A percentile compares a stretch with the other conserved stretches of the same genome.
Evolutionary conservation across 2,329 filamentous ascomycete species (phyloP).

Genomic region (Ophiocordyceps camponoti-floridani): DNA sequence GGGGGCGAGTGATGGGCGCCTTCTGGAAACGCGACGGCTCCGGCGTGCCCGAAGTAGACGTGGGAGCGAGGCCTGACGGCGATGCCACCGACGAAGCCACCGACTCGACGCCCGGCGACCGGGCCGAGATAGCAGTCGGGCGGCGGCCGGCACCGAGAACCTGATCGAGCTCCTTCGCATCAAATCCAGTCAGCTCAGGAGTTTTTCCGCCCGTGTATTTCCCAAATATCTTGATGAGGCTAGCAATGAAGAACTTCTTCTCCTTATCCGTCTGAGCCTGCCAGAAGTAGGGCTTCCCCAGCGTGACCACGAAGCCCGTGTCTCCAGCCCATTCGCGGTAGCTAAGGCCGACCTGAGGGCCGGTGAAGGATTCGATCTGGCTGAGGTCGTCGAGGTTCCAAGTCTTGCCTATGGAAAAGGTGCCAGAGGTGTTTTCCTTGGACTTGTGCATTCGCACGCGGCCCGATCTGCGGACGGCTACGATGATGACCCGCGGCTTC

Average conservation of each 20-base stretch:
- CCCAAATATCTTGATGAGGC: conserved; percentile 84
- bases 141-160: conserved; percentile 43
- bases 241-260: conserved; percentile 97
- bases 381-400: conserved; percentile 89
- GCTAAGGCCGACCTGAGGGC: conserved; percentile 36
- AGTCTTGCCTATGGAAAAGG: conserved; percentile 95
- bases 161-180: conserved; percentile 57
- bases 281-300: conserved; percentile 96
- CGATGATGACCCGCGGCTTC: conserved; percentile 81
- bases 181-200: conserved; percentile 70
- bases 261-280: conserved; percentile 84
- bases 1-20: conserved; percentile 13
- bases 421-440: conserved; percentile 81
- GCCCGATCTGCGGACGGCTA: conserved; percentile 82
- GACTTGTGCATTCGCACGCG: conserved; percentile 93
- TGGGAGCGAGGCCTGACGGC: conserved; percentile 3
- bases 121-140: conserved; percentile 9
- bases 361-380: conserved; percentile 65
- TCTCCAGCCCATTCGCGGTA: conserved; percentile 63
- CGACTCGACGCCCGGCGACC: conserved; percentile 11
- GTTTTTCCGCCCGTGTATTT: conserved; percentile 84
- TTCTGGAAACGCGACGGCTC: conserved; percentile 12
- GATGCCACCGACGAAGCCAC: conserved; percentile 4
- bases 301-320: conserved; percentile 70
- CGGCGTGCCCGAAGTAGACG: conserved; percentile 4